phyloP scores from a whole-genome alignment of 179 eudicot species.

The Spinacia oleracea region DNA sequence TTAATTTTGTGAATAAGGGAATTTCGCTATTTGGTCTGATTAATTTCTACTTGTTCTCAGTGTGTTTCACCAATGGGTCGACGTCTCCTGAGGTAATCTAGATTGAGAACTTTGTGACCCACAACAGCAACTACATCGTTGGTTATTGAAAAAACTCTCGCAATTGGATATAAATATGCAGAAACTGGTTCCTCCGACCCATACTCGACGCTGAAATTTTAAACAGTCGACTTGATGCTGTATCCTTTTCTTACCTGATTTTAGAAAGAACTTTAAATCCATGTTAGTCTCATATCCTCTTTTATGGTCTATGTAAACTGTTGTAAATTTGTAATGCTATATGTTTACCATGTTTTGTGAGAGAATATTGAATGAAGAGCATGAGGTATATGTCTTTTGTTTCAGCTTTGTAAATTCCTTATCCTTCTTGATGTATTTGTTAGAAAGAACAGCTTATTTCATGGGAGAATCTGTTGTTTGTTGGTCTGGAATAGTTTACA shows the following conservation, averaged over 20 bases:
- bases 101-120: slow-evolving; percentile 13
- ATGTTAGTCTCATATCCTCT: background rate
- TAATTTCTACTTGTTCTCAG: slow-evolving; percentile 41
- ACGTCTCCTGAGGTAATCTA: slow-evolving; percentile 75
- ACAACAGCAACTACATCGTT: slow-evolving; percentile 6
- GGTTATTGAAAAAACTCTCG: slow-evolving; percentile 3
- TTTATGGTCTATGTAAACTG: background rate
- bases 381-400: background rate
- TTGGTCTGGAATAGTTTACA: background rate
- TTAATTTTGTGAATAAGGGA: background rate
- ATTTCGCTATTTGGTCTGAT: slow-evolving; percentile 16
- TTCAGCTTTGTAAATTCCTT: background rate
- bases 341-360: background rate
- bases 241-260: slow-evolving; percentile 55
- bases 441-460: background rate
- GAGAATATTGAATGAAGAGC: slow-evolving; percentile 12
- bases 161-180: slow-evolving; percentile 36
- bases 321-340: background rate
- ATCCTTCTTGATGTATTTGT: background rate
- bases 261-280: slow-evolving; percentile 1
- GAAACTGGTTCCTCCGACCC: slow-evolving; percentile 97
- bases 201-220: slow-evolving; percentile 73
- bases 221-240: slow-evolving; percentile 81
- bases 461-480: slow-evolving; percentile 4
- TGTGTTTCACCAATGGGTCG: slow-evolving; percentile 96